phyloP scores from a whole-genome alignment of 495 filamentous ascomycete species.

The Trichoderma gamsii region DNA sequence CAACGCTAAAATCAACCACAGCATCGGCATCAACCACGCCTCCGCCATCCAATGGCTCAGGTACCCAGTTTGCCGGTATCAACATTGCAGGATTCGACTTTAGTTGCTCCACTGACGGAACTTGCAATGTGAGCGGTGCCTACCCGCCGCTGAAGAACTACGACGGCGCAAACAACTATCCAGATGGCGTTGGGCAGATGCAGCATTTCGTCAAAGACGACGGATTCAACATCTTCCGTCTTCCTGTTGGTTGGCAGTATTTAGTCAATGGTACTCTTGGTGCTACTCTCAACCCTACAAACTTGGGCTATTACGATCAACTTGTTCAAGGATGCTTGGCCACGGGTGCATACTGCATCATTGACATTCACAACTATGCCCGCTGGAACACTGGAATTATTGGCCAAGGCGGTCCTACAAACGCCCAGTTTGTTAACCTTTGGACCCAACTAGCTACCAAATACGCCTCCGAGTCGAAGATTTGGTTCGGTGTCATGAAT shows the following conservation, averaged over 20 bases:
- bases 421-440: slow-evolving; percentile 45
- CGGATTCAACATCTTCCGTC: slow-evolving; percentile 46
- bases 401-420: slow-evolving; percentile 49
- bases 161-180: slow-evolving; percentile 15
- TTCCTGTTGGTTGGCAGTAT: slow-evolving; percentile 50
- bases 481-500: slow-evolving; percentile 54
- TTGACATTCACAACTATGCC: slow-evolving; percentile 50
- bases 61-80: slow-evolving; percentile 23
- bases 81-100: slow-evolving; percentile 47
- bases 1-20: background rate
- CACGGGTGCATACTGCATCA: slow-evolving; percentile 51
- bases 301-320: slow-evolving; percentile 48
- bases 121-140: slow-evolving; percentile 27
- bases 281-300: slow-evolving; percentile 36
- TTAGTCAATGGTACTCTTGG: slow-evolving; percentile 41
- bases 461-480: slow-evolving; percentile 38
- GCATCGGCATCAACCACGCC: background rate
- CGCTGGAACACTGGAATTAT: slow-evolving; percentile 53
- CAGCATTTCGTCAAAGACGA: slow-evolving; percentile 45
- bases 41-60: background rate
- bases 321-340: slow-evolving; percentile 53
- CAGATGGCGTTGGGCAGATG: slow-evolving; percentile 45
- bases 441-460: slow-evolving; percentile 52
- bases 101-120: slow-evolving; percentile 43
- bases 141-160: slow-evolving; percentile 30